These are phyloP conservation scores for Arctium lappa DNA, from an alignment of 129 eudicot genomes.

Conservation along the genomic window DNA sequence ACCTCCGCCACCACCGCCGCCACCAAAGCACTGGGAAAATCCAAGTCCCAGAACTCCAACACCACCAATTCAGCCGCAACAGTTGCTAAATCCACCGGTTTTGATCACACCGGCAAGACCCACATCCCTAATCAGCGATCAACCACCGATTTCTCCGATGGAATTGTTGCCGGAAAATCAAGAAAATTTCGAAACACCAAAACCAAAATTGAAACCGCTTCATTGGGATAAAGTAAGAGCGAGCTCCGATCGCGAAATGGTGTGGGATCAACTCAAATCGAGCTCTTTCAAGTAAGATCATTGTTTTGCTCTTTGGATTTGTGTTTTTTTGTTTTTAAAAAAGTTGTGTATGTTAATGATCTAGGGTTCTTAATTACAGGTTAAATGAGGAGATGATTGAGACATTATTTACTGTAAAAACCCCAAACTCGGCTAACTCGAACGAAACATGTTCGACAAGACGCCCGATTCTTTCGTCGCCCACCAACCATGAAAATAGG, in stretches of 20 bases:
- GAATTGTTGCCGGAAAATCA: conserved; percentile 47
- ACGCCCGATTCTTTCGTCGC: conserved; percentile 56
- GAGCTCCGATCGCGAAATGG: conserved; percentile 93
- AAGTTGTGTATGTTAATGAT: neutral
- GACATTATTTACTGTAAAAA: conserved; percentile 73
- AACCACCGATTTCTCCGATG: conserved; percentile 49
- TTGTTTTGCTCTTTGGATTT: neutral
- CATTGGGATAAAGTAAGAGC: conserved; percentile 99
- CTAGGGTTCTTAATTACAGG: conserved; percentile 41
- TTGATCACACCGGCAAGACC: conserved; percentile 52
- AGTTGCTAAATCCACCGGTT: conserved; percentile 36
- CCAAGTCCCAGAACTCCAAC: conserved; percentile 25
- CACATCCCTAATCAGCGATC: conserved; percentile 21
- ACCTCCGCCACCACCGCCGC: conserved; percentile 47
- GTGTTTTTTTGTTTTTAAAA: neutral
- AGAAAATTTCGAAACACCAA: conserved; percentile 53
- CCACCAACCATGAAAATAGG: conserved; percentile 49
- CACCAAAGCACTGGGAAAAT: conserved; percentile 29
- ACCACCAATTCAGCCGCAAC: conserved; percentile 29
- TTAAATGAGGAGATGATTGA: conserved; percentile 98
- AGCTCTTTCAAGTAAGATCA: conserved; percentile 85
- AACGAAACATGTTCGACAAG: conserved; percentile 40
- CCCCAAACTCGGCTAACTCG: conserved; percentile 49
- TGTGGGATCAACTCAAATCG: conserved; percentile 97
- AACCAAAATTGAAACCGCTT: conserved; percentile 82